Percentiles rank a stretch among this genome's conserved stretches.
Evolutionary conservation across 495 filamentous ascomycete species (phyloP).

Genomic region (Aspergillus homomorphus): DNA sequence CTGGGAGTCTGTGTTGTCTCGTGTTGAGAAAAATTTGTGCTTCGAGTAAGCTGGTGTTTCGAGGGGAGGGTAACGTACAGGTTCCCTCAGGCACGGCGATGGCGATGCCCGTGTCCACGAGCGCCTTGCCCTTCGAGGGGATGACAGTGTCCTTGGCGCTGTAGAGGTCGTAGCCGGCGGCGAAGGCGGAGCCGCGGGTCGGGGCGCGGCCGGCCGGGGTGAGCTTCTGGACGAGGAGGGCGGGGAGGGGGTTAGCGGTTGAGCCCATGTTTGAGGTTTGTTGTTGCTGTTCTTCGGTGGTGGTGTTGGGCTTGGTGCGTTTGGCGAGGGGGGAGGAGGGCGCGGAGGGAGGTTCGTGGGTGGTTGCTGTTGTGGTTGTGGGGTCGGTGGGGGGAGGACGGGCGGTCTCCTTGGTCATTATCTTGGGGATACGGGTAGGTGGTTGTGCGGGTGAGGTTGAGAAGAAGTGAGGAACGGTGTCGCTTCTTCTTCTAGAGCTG

Average conservation of each 20-base stretch:
- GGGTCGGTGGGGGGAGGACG: conserved; percentile 31
- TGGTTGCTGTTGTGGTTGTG: conserved; percentile 18
- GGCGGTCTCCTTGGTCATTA: conserved; percentile 54
- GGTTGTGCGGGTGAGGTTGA: conserved; percentile 1
- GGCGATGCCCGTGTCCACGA: conserved; percentile 86
- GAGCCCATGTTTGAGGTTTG: conserved; percentile 30
- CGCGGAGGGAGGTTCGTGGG: conserved; percentile 54
- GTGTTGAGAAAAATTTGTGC: not conserved
- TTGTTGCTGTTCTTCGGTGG: conserved; percentile 25
- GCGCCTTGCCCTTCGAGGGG: conserved; percentile 74
- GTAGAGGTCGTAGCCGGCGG: conserved; percentile 92
- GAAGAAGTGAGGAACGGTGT: conserved; percentile 7
- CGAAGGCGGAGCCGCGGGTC: conserved; percentile 82
- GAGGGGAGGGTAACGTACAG: conserved; percentile 53
- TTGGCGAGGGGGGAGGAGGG: conserved; percentile 64
- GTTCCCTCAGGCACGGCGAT: conserved; percentile 86
- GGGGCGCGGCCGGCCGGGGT: conserved; percentile 68
- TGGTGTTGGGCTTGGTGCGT: conserved; percentile 50
- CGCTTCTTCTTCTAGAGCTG: not conserved
- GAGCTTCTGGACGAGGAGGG: conserved; percentile 84
- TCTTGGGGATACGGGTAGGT: conserved; percentile 12
- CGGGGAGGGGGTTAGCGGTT: conserved; percentile 45
- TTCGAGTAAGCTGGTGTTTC: too few relatives aligned
- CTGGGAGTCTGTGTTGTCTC: too few relatives aligned
- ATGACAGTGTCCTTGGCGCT: conserved; percentile 69